A percentile compares a stretch with the other conserved stretches of the same genome.
These are phyloP conservation scores for Hypsizygus ulmarius DNA, from an alignment of 1,284 basidiomycete genomes.

Conservation along the genomic window DNA sequence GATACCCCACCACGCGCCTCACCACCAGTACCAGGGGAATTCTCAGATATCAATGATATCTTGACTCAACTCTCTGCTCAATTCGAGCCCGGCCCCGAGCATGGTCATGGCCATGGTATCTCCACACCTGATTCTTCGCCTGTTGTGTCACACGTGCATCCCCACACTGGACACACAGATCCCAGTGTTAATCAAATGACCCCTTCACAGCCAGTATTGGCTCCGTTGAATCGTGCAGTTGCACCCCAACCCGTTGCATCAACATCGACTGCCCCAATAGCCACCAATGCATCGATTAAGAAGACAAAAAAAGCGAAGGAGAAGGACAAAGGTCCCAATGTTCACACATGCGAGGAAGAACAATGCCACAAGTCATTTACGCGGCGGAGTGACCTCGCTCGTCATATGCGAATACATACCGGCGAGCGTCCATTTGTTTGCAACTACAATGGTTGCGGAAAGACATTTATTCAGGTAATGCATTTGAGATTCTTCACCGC, in stretches of 20 bases:
- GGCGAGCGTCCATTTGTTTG: constrained; percentile 84
- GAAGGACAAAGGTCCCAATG: constrained; percentile 39
- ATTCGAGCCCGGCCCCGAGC: constrained; percentile 55
- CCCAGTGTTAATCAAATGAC: constrained; percentile 15
- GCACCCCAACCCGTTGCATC: constrained; percentile 43
- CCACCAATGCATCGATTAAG: constrained; percentile 29
- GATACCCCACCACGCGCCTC: constrained; percentile 34
- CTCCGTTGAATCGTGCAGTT: constrained; percentile 32
- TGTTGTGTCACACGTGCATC: constrained; percentile 39
- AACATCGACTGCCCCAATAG: constrained; percentile 38
- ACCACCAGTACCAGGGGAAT: constrained; percentile 51
- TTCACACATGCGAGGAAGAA: constrained; percentile 59
- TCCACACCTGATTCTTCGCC: constrained; percentile 43
- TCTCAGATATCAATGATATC: constrained; percentile 72
- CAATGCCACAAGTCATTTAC: constrained; percentile 75
- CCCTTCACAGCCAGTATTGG: constrained; percentile 25
- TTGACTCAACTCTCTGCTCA: constrained; percentile 67
- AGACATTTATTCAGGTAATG: constrained; percentile 80
- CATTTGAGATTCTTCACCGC: constrained; percentile 12
- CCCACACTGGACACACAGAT: constrained; percentile 30
- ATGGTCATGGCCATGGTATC: constrained; percentile 36
- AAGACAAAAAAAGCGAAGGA: constrained; percentile 40
- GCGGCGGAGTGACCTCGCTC: constrained; percentile 69
- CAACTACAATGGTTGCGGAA: constrained; percentile 67
- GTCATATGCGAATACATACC: constrained; percentile 86